Evolutionary conservation across 176 grass and related monocot genomes (phyloP), one percentile per base, ranked within the genome.

Genomic region (Poa annua): DNA sequence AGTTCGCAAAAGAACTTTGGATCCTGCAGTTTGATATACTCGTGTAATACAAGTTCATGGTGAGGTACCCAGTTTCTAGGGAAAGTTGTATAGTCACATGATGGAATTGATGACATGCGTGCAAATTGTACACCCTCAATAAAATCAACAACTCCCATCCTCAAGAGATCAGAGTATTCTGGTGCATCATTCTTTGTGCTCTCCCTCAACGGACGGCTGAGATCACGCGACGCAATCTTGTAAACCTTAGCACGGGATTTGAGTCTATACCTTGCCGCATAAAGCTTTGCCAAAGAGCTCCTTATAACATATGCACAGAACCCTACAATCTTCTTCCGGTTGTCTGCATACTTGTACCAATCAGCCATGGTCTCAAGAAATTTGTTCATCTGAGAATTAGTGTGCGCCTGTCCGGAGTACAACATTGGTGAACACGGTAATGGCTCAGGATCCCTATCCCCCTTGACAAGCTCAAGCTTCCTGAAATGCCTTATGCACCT

Each of bases 301-400:
- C 92, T 87, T 53, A 95, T 87, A 52, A 98, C 85, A 83, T 98
- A 98, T 11, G 91, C 96, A 59, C 96, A 98, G 75, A 95, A 95
- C 8, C 92, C 92, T 44, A 98, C 96, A 68, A 98, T 88, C 71
- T 98, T 95, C 86, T 95, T 98, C 48, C 96, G 73, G 87, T 95
- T 98, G 80, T 95, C 96, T 16, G 96, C 90, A 79, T 95, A 98
- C 66, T 55, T 94, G 25, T 95, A 98, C 96, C 91, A 95, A 91
- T 95, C 92, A 26, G 89, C 92, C 85, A 98, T 98, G 85, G 96
- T 95, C 84, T 95, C 91, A 20, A 95, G 92, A 82, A 98, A 98
- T 75, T 98, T 98, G 82, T 98, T 98, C 96, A 98, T 93, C 86
- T 98, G 92, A 51, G 92, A 98, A 69, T 98, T 98, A 67, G 96